A percentile compares a stretch with the other conserved stretches of the same genome.
Conservation (phyloP, 176 grass and related monocot genomes). For the Cenchrus americanus region DNA sequence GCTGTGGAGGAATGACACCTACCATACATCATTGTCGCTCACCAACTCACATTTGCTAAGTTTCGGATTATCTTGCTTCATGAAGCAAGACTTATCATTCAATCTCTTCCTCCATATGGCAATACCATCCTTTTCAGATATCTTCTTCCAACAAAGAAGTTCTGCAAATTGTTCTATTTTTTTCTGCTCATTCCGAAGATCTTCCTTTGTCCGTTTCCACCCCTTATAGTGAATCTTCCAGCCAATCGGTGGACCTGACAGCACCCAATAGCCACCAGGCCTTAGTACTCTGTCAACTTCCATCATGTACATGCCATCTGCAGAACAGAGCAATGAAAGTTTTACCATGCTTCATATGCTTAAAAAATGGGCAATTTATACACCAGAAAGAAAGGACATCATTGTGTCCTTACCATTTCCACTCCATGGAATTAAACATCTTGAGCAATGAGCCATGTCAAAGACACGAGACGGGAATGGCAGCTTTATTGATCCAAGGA, state of each 20-base stretch:
- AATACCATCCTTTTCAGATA: constrained; percentile 69
- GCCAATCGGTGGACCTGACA: constrained; percentile 88
- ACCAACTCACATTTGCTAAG: constrained; percentile 65
- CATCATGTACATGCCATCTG: constrained; percentile 98
- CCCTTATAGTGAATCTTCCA: constrained; percentile 74
- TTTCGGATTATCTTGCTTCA: constrained; percentile 44
- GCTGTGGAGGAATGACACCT: constrained; percentile 31
- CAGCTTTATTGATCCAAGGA: constrained; percentile 73
- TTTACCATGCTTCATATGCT: constrained; percentile 23
- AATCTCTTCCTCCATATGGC: constrained; percentile 83
- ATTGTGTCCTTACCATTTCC: constrained; percentile 58
- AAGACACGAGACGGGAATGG: constrained; percentile 72
- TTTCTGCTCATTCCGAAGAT: constrained; percentile 67
- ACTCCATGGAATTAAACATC: constrained; percentile 82
- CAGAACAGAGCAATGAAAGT: constrained; percentile 23
- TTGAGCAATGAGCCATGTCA: constrained; percentile 94
- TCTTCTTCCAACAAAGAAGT: constrained; percentile 88
- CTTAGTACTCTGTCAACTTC: constrained; percentile 88
- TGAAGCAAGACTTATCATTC: constrained; percentile 60
- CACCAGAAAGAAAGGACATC: constrained; percentile 18
- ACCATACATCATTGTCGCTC: constrained; percentile 69
- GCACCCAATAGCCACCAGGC: constrained; percentile 86
- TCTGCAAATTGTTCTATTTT: constrained; percentile 81
- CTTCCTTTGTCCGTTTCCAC: constrained; percentile 68
- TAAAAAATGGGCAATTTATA: constrained; percentile 9